Conservation (phyloP, 2,329 filamentous ascomycete species). For the Lomentospora prolificans region DNA sequence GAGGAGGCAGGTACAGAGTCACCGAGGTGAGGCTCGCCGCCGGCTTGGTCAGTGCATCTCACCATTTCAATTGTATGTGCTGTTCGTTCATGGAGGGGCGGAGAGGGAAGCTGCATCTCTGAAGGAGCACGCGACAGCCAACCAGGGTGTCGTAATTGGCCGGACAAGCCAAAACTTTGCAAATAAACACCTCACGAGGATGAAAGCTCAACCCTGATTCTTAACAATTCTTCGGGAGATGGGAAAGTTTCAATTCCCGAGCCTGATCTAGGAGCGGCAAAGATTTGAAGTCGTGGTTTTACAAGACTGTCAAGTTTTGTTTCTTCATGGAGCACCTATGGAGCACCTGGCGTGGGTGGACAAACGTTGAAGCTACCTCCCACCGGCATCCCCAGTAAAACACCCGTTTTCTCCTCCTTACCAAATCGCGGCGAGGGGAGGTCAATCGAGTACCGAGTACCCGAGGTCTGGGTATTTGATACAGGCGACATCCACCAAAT, state of each 20-base stretch:
- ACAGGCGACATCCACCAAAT: not conserved
- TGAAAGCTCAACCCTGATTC: not conserved
- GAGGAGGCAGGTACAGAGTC: too few relatives aligned
- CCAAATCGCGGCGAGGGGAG: not conserved
- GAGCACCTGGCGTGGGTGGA: too few relatives aligned
- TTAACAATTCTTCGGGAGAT: not conserved
- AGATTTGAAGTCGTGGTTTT: too few relatives aligned
- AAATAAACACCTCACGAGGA: not conserved
- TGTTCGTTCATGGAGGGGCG: not conserved
- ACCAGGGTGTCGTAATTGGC: not conserved
- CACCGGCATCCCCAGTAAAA: too few relatives aligned
- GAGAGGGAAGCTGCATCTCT: not conserved
- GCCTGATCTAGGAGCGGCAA: too few relatives aligned
- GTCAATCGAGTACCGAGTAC: constrained; percentile 1
- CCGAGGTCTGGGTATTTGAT: not conserved
- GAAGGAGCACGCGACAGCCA: not conserved
- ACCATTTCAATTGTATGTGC: not conserved
- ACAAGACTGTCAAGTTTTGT: too few relatives aligned
- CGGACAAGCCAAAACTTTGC: not conserved
- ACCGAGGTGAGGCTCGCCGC: too few relatives aligned
- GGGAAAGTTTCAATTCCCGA: not conserved
- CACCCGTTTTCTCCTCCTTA: not conserved
- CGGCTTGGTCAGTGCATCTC: too few relatives aligned
- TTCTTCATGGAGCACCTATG: too few relatives aligned
- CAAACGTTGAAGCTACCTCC: too few relatives aligned